Evolutionary conservation across 306 rosid genomes (phyloP).

Genomic region (Citrullus amarus): DNA sequence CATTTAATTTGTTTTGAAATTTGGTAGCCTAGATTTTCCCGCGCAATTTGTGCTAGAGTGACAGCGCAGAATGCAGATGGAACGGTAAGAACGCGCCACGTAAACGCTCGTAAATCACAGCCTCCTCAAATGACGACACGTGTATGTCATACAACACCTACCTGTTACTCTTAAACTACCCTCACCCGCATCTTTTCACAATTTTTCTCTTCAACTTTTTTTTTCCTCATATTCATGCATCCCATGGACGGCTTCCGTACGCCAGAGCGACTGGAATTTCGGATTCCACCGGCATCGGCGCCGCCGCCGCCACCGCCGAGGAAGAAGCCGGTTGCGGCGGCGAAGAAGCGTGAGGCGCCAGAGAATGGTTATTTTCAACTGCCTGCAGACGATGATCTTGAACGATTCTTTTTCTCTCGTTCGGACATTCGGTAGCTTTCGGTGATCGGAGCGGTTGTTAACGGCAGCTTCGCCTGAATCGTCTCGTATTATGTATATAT

Average conservation of each 20-base stretch:
- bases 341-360: constrained; percentile 21
- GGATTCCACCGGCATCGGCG: constrained; percentile 24
- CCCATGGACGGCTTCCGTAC: constrained; percentile 25
- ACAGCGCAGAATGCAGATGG: background rate
- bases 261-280: constrained; percentile 43
- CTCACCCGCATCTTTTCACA: background rate
- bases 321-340: constrained; percentile 33
- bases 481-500: too few species aligned
- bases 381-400: constrained; percentile 43
- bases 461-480: background rate
- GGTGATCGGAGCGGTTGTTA: background rate
- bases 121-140: background rate
- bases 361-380: constrained; percentile 44
- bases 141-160: background rate
- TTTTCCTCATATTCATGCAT: too few species aligned
- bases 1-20: background rate
- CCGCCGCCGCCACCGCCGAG: constrained; percentile 42
- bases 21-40: background rate
- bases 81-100: background rate
- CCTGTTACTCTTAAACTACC: background rate
- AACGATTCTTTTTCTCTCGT: constrained; percentile 24
- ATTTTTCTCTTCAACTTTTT: background rate
- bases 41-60: background rate
- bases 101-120: background rate
- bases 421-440: background rate